These are phyloP conservation scores for Aspergillus melleus DNA, from an alignment of 2,329 filamentous ascomycete genomes.

Conservation along the genomic window DNA sequence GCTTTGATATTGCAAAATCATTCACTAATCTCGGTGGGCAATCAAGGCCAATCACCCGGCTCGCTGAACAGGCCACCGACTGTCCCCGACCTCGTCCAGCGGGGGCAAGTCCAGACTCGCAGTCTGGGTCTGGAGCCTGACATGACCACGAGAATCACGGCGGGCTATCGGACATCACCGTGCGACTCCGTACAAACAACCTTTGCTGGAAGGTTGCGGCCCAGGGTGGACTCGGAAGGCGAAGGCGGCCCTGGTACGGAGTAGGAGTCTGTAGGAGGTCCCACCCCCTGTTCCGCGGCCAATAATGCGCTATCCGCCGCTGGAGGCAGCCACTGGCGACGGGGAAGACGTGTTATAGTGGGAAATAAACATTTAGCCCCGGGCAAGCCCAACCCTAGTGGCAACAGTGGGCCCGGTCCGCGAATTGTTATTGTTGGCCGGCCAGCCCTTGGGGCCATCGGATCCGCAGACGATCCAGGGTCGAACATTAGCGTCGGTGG, in stretches of 20 bases:
- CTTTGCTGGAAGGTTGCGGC: not conserved
- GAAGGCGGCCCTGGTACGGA: not conserved
- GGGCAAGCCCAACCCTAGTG: not conserved
- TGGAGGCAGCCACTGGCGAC: not conserved
- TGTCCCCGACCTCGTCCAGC: not conserved
- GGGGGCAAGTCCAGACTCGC: too few relatives aligned
- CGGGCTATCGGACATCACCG: not conserved
- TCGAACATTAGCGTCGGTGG: not conserved
- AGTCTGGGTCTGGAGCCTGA: too few relatives aligned
- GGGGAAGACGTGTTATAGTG: not conserved
- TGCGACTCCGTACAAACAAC: not conserved
- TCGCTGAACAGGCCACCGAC: not conserved
- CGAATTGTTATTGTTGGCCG: not conserved
- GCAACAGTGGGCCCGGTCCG: not conserved
- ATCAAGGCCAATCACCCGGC: too few relatives aligned
- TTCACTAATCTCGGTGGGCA: too few relatives aligned
- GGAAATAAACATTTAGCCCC: not conserved
- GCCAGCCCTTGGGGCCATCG: too few relatives aligned
- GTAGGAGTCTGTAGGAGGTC: too few relatives aligned
- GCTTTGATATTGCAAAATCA: too few relatives aligned
- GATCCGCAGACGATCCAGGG: too few relatives aligned
- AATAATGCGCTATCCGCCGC: too few relatives aligned
- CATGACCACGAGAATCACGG: too few relatives aligned
- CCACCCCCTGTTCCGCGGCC: not conserved
- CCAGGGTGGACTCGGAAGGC: not conserved